Base-by-base conservation (phyloP, 2,329 filamentous ascomycete species). In the Pseudogymnoascus sp. region DNA sequence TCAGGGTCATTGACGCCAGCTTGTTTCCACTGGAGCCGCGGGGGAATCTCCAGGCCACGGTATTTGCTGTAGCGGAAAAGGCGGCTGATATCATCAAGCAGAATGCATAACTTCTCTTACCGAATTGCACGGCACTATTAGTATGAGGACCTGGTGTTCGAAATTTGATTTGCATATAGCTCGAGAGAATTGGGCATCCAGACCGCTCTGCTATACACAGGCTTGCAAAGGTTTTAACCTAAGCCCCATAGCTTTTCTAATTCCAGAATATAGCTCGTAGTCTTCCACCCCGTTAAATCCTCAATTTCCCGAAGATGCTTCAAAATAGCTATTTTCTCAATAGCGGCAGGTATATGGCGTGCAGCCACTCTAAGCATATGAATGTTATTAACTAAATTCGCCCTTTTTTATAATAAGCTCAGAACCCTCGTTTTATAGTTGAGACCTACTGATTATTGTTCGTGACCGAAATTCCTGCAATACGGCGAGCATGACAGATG, bases 21-120 rank as follows among this genome's bases (percentile, higher is more conserved):
- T 39, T 62, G 29, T 60, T 62, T 37, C 61, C 61, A 42, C 31
- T 62, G 9, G 42, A 39, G 29, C 61, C 61, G 13, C n/a, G 55
- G 29, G 35, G 52, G 13, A 60, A 33, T 13, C 25, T 60, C 18
- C 58, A 60, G 52, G 42, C 55, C 8, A 58, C 39, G 25, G 60
- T 61, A 21, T 61, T 58, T 35, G 42, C 42, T 36, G 60, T 61
- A 2, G 45, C 60, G 31, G 60, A 61, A 39, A 61, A 61, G 12
- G 60, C 37, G 12, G 59, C 59, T 18, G 59, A 60, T 48, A 42
- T 60, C 21, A 60, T 60, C 29, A 61, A 62, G 35, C 9, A 55
- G 52, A 21, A 60, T 45, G 21, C 21, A 48, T 48, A 7, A 45
- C 40, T 12, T 6, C 21, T 10, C 37, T 37, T 18, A 18, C 29